A percentile compares a stretch with the other conserved stretches of the same genome.
These are phyloP conservation scores for Aspergillus sclerotioniger DNA, from an alignment of 495 filamentous ascomycete genomes.

Conservation along the genomic window DNA sequence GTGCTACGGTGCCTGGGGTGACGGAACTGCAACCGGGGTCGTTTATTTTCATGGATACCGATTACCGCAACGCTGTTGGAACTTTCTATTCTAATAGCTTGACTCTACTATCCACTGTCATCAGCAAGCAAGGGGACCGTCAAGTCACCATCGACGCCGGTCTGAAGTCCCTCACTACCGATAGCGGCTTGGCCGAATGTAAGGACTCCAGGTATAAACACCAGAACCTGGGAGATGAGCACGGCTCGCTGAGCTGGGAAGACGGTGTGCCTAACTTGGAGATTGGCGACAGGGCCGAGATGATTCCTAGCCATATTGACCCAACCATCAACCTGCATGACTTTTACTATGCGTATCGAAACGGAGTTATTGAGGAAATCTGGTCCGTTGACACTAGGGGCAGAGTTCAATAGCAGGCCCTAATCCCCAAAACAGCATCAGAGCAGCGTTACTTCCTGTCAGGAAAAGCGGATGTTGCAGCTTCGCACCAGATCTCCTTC, in stretches of 20 bases:
- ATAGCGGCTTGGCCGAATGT: slow-evolving; percentile 39
- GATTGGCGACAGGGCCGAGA: slow-evolving; percentile 36
- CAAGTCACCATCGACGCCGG: slow-evolving; percentile 37
- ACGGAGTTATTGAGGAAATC: slow-evolving; percentile 34
- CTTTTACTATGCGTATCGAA: slow-evolving; percentile 35
- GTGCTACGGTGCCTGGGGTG: slow-evolving; percentile 36
- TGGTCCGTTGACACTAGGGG: slow-evolving; percentile 40
- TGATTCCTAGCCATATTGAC: slow-evolving; percentile 42
- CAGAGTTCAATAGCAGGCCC: slow-evolving; percentile 41
- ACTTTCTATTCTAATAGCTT: slow-evolving; percentile 37
- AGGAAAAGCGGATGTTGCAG: no score
- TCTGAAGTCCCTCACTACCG: slow-evolving; percentile 39
- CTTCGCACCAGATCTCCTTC: no score
- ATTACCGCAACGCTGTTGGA: slow-evolving; percentile 39
- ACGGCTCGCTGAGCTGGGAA: slow-evolving; percentile 35
- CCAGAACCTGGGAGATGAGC: slow-evolving; percentile 38
- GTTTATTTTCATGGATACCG: slow-evolving; percentile 45
- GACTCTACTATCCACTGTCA: slow-evolving; percentile 33
- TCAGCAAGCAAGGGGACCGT: slow-evolving; percentile 34
- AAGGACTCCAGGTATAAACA: slow-evolving; percentile 33
- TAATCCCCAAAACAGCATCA: no score
- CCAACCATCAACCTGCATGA: slow-evolving; percentile 41
- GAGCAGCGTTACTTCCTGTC: no score
- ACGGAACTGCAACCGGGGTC: slow-evolving; percentile 41
- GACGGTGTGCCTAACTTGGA: slow-evolving; percentile 22